phyloP scores from a whole-genome alignment of 371 early-diverging fungal species.

The Rhizopus delemar region DNA sequence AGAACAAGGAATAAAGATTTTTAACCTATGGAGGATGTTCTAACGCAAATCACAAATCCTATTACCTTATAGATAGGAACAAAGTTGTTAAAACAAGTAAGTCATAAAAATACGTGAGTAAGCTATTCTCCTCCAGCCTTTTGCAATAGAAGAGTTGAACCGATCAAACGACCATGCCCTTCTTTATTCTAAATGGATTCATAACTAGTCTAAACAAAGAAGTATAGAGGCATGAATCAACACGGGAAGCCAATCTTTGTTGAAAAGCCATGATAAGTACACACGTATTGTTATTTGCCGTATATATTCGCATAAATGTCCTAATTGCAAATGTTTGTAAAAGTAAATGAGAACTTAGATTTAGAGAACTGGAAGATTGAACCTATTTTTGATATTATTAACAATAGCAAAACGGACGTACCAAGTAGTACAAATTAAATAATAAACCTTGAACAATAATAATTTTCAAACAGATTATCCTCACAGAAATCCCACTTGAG shows the following conservation, averaged over 20 bases:
- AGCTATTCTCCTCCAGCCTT: constrained; percentile 4
- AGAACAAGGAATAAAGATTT: too few relatives aligned
- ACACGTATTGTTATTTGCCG: constrained; percentile 9
- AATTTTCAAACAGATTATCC: background rate
- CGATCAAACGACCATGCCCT: background rate
- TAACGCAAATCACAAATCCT: too few relatives aligned
- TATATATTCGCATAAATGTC: background rate
- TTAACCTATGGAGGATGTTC: too few relatives aligned
- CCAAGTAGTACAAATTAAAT: background rate
- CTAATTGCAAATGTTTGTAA: background rate
- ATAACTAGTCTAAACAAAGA: background rate
- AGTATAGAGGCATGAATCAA: background rate
- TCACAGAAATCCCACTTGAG: background rate
- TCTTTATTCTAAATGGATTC: background rate
- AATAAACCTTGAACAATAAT: too few relatives aligned
- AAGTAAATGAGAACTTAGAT: background rate
- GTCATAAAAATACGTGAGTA: background rate
- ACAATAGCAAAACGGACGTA: background rate
- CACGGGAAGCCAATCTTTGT: background rate
- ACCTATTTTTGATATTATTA: background rate
- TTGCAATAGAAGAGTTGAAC: constrained; percentile 2
- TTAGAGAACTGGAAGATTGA: background rate
- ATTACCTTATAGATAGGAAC: background rate
- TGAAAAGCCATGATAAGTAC: constrained; percentile 3
- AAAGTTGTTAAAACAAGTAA: background rate